Evolutionary conservation across 192 early-diverging fungal genomes (phyloP).

Genomic region (Coemansia sp.): DNA sequence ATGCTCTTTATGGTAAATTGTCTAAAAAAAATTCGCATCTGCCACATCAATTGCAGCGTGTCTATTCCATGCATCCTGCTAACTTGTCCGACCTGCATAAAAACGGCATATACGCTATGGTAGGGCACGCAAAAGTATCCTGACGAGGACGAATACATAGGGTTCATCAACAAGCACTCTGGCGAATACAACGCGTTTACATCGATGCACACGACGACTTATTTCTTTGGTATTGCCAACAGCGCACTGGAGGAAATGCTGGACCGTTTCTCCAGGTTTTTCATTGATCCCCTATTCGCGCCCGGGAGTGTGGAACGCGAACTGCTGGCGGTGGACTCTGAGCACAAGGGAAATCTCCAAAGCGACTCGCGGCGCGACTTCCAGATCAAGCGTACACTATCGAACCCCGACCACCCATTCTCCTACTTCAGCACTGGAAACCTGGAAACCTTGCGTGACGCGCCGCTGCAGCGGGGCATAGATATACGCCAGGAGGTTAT

Average conservation of each 20-base stretch:
- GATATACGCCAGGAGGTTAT: conserved; percentile 57
- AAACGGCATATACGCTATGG: neutral
- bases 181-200: conserved; percentile 39
- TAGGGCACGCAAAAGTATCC: conserved; percentile 65
- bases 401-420: conserved; percentile 63
- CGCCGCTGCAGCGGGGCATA: neutral
- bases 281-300: conserved; percentile 79
- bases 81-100: no score
- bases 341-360: conserved; percentile 84
- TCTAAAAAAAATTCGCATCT: no score
- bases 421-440: conserved; percentile 55
- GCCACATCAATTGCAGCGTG: no score
- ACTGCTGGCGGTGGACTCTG: conserved; percentile 87
- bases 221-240: conserved; percentile 11
- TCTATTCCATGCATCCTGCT: no score
- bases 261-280: conserved; percentile 78
- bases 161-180: conserved; percentile 23
- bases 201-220: conserved; percentile 6
- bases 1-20: conserved; percentile 59
- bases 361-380: conserved; percentile 40
- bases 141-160: conserved; percentile 59
- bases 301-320: conserved; percentile 80
- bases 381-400: neutral
- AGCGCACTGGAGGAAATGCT: conserved; percentile 55
- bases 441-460: conserved; percentile 68